Conservation (phyloP, 495 filamentous ascomycete species). For the Penicillium bovifimosum region DNA sequence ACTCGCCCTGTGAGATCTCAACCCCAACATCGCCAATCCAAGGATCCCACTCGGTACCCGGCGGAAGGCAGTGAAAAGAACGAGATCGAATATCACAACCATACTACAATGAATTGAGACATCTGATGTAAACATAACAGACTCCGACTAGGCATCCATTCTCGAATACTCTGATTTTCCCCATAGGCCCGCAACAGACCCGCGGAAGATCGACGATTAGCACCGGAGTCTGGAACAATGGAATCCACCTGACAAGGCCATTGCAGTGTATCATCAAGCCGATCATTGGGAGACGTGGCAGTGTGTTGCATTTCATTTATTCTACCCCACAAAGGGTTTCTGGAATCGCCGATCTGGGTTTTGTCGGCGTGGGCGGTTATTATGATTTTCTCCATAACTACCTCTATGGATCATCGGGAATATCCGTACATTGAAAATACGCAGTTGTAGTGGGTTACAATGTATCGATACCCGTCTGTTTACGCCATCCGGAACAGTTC, state of each 20-base stretch:
- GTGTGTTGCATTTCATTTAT: neutral
- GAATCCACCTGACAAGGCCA: neutral
- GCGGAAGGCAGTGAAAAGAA: neutral
- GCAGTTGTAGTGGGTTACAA: neutral
- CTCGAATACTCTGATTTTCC: conserved; percentile 2
- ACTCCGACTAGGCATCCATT: neutral
- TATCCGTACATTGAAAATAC: neutral
- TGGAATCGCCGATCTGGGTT: neutral
- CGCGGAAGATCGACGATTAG: conserved; percentile 20
- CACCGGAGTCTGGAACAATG: neutral
- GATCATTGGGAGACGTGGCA: neutral
- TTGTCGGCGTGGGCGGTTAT: neutral
- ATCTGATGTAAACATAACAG: neutral
- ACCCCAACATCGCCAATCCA: neutral
- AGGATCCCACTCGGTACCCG: neutral
- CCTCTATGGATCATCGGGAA: neutral
- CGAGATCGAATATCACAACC: too few relatives aligned
- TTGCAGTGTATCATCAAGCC: neutral
- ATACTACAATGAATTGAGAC: too few relatives aligned
- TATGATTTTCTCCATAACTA: neutral
- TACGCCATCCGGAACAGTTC: neutral
- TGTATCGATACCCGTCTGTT: conserved; percentile 1
- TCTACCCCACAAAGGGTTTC: neutral
- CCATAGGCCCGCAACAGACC: conserved; percentile 17
- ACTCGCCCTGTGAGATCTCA: neutral